Evolutionary conservation across 2,329 filamentous ascomycete genomes (phyloP).

Genomic region (Colletotrichum aenigma): DNA sequence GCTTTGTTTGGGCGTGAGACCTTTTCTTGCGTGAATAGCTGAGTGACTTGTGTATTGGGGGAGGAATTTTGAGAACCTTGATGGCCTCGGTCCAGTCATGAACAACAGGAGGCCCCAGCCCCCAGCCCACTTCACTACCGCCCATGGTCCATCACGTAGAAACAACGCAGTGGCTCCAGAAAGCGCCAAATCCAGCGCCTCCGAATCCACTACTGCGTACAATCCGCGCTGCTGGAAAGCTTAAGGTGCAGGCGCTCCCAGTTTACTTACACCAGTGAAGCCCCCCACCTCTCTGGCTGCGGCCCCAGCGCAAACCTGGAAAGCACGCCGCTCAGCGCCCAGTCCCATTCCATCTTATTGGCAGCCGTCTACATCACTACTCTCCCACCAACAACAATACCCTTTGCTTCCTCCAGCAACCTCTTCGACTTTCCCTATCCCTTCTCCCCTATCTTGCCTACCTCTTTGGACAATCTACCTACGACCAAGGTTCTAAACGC

Average conservation of each 20-base stretch:
- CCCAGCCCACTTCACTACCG: neutral
- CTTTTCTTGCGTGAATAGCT: neutral
- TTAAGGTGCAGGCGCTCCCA: slow-evolving; percentile 9
- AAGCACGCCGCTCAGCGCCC: neutral
- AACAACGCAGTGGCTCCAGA: slow-evolving; percentile 13
- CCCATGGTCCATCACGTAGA: neutral
- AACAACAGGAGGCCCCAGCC: neutral
- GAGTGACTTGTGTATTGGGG: neutral
- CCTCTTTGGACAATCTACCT: neutral
- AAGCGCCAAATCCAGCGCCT: neutral
- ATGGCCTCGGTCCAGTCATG: neutral
- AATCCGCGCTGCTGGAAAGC: slow-evolving; percentile 5
- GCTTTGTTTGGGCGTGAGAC: slow-evolving; percentile 14
- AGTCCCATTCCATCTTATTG: neutral
- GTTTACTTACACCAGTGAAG: neutral
- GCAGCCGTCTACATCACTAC: slow-evolving; percentile 7
- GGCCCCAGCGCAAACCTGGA: neutral
- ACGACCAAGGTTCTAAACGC: neutral
- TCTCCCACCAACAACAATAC: neutral
- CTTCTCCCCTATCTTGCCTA: neutral
- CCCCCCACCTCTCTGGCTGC: neutral
- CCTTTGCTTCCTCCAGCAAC: neutral
- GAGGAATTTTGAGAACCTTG: slow-evolving; percentile 4
- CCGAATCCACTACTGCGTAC: neutral
- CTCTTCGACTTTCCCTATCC: neutral